Conservation (phyloP, 2,329 filamentous ascomycete species). For the Penicillium sp. region DNA sequence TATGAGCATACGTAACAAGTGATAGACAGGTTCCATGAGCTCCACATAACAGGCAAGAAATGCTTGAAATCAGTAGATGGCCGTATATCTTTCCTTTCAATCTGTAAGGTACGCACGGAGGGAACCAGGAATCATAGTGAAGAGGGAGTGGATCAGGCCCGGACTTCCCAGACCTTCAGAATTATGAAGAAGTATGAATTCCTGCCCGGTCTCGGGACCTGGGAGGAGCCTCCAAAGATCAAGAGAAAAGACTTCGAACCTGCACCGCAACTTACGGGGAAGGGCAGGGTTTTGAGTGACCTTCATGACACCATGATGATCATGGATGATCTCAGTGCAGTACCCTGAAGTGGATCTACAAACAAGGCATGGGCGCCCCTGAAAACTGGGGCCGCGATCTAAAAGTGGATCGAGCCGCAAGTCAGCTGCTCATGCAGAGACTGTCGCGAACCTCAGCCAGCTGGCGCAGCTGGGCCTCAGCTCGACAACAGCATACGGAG, state of each 20-base stretch:
- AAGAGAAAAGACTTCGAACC: background rate
- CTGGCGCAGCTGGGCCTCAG: background rate
- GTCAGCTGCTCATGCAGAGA: slow-evolving; percentile 27
- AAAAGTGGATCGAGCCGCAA: slow-evolving; percentile 22
- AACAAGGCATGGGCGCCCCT: slow-evolving; percentile 14
- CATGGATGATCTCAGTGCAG: background rate
- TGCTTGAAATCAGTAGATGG: background rate
- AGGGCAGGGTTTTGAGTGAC: background rate
- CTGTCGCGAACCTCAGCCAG: slow-evolving; percentile 1
- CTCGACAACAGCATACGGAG: background rate
- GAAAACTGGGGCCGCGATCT: slow-evolving; percentile 25
- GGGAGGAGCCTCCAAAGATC: background rate
- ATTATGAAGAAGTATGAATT: background rate
- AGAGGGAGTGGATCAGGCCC: background rate
- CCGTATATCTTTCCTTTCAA: background rate
- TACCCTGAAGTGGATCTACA: slow-evolving; percentile 8
- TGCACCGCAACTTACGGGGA: slow-evolving; percentile 32
- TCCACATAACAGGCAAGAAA: background rate
- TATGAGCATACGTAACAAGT: background rate
- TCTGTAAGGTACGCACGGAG: background rate
- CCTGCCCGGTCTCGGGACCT: background rate
- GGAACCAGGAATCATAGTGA: background rate
- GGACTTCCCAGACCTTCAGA: background rate
- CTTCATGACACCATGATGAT: slow-evolving; percentile 5
- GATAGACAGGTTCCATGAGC: background rate